Evolutionary conservation across 148 eudicot genomes (phyloP).

Genomic region (Chenopodium formosanum): DNA sequence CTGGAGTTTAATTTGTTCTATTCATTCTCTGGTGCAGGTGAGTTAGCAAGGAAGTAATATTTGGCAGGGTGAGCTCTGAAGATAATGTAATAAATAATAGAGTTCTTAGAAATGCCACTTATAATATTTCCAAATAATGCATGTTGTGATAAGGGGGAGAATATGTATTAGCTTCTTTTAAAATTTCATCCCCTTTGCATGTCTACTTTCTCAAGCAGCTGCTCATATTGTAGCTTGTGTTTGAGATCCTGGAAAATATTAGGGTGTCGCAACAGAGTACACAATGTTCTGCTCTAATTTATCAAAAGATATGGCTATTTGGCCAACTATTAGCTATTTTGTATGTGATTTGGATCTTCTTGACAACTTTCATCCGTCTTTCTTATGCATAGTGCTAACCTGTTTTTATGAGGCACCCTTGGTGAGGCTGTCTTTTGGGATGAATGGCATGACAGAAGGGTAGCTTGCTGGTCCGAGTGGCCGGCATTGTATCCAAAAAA

Average conservation of each 20-base stretch:
- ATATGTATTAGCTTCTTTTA: neutral
- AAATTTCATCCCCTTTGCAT: constrained; percentile 6
- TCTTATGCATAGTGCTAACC: too few relatives aligned
- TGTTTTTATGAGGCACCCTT: too few relatives aligned
- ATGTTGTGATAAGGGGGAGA: constrained; percentile 2
- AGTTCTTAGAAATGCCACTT: neutral
- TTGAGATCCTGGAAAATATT: neutral
- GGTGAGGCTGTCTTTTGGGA: too few relatives aligned
- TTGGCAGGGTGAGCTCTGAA: neutral
- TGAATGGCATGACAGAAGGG: too few relatives aligned
- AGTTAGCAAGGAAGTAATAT: constrained; percentile 21
- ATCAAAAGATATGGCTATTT: too few relatives aligned
- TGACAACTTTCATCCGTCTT: too few relatives aligned
- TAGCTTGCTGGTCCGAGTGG: too few relatives aligned
- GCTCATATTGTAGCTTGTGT: constrained; percentile 2
- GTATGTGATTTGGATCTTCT: too few relatives aligned
- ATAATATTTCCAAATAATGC: neutral
- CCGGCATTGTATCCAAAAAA: too few relatives aligned
- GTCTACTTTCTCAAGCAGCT: neutral
- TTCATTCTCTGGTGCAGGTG: constrained; percentile 21
- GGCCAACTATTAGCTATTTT: too few relatives aligned
- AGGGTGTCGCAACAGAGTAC: neutral
- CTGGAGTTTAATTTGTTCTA: neutral
- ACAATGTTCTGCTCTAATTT: too few relatives aligned
- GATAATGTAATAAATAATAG: constrained; percentile 1